Evolutionary conservation across 2,329 filamentous ascomycete species (phyloP), one percentile per base, ranked within the genome.

Genomic region (Camillea tinctor): DNA sequence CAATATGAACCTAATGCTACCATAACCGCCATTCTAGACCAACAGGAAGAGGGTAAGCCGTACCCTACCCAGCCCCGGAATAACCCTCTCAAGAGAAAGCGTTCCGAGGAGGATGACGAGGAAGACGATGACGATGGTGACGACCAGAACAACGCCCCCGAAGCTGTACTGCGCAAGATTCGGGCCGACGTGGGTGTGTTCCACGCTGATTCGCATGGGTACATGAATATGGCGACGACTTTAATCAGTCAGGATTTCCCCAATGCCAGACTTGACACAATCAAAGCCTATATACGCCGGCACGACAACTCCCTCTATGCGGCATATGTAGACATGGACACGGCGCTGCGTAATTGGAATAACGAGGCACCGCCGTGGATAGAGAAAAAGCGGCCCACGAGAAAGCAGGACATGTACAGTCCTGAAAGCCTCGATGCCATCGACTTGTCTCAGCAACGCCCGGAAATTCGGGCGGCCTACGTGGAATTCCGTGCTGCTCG

Each of bases 21-120:
- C 24, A 74, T 82, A 48, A 66, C 71, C 48, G 53, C 66, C 24
- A 74, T 84, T 15, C 63, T 82, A 13, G 77, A 80, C 54, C 66
- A 73, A 4, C 63, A 71, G 24, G 80, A 82, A 2, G 68, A 65
- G 0, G 78, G 76, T 9, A 52, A 64, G 2, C 22, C 67, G 0
- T 83, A 83, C 53, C 77, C 76, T 2, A 73, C 67, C 6, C 66
- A 50, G 6, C 52, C 64, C 4, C 64, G 48, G 17, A 40, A 55
- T 60, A 68, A 61, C 8, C 57, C 57, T 2, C 65, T 66, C 23
- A 84, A 84, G 66, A 72, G 81, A 13, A 83, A 83, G 65, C 73
- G 77, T 17, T 22, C n/a, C 50, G 64, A 61, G 5, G 61, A 68
- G 0, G 61, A 66, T 1, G 63, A 67, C 1, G 66, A 66, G 0